Evolutionary conservation across 768 basidiomycete genomes (phyloP).

Genomic region (Exsudoporus frostii): DNA sequence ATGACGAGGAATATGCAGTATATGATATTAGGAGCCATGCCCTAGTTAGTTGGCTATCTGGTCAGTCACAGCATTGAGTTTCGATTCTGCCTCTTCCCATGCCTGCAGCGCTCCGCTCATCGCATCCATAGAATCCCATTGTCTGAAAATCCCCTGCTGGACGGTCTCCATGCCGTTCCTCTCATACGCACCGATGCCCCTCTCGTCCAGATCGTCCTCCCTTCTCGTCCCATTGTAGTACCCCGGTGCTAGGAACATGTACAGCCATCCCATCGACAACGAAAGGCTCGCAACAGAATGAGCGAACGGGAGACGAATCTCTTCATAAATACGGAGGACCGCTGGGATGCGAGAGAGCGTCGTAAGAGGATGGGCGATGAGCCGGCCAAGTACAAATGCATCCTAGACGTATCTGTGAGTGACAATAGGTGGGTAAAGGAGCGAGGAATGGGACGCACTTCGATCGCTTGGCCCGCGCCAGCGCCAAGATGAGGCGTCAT

Average conservation of each 20-base stretch:
- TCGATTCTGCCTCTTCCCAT: conserved; percentile 18
- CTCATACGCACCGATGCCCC: too few relatives aligned
- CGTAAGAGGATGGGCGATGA: conserved; percentile 6
- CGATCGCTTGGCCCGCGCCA: conserved; percentile 25
- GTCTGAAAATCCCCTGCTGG: too few relatives aligned
- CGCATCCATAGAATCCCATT: conserved; percentile 1
- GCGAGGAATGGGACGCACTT: conserved; percentile 3
- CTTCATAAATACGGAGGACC: conserved; percentile 4
- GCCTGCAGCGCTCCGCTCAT: background rate
- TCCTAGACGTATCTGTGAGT: background rate
- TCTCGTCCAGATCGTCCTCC: too few relatives aligned
- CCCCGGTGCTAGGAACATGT: too few relatives aligned
- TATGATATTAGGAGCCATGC: too few relatives aligned
- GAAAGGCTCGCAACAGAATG: too few relatives aligned
- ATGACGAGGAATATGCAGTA: too few relatives aligned
- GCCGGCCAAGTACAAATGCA: too few relatives aligned
- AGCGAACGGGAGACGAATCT: conserved; percentile 4
- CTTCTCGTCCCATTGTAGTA: too few relatives aligned
- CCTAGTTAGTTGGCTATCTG: too few relatives aligned
- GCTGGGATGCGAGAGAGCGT: conserved; percentile 1
- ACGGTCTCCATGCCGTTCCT: too few relatives aligned
- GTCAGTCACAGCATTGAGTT: background rate
- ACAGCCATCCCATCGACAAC: too few relatives aligned
- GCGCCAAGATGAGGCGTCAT: conserved; percentile 24
- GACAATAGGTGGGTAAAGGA: background rate